Evolutionary conservation across 495 filamentous ascomycete species (phyloP).

Genomic region (Hypomontagnella submonticulosa): DNA sequence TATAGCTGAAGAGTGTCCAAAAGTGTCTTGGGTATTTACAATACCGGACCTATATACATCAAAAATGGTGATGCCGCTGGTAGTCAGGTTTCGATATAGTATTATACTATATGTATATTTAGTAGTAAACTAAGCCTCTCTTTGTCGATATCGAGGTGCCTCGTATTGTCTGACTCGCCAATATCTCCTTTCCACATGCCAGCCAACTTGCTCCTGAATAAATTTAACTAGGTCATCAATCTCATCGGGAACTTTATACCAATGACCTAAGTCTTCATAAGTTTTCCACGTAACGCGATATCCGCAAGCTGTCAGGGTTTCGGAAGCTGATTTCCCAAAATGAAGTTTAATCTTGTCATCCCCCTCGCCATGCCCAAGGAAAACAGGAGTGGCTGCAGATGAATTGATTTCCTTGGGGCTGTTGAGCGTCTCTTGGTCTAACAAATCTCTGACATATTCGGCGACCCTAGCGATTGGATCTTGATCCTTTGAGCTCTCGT

Average conservation of each 20-base stretch:
- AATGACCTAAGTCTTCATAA: constrained; percentile 51
- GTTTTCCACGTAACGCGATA: constrained; percentile 57
- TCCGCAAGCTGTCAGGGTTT: constrained; percentile 49
- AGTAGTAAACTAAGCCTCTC: too few species aligned
- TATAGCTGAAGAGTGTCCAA: too few species aligned
- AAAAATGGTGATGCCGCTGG: too few species aligned
- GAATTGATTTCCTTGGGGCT: constrained; percentile 11
- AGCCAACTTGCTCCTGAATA: constrained; percentile 11
- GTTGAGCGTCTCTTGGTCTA: constrained; percentile 16
- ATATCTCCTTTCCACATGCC: not conserved
- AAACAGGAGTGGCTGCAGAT: constrained; percentile 50
- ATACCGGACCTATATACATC: too few species aligned
- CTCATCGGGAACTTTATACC: constrained; percentile 60
- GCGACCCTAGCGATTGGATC: constrained; percentile 25
- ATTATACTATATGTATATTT: too few species aligned
- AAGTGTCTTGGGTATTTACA: too few species aligned
- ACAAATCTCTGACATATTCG: constrained; percentile 27
- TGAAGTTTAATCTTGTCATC: constrained; percentile 42
- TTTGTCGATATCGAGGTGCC: too few species aligned
- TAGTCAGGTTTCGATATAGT: too few species aligned
- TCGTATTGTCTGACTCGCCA: not conserved
- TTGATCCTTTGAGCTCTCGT: not conserved
- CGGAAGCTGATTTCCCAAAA: constrained; percentile 50
- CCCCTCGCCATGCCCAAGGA: constrained; percentile 58
- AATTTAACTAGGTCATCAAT: constrained; percentile 60